phyloP scores from a whole-genome alignment of 75 land plant species.

The Selaginella tamariscina region DNA sequence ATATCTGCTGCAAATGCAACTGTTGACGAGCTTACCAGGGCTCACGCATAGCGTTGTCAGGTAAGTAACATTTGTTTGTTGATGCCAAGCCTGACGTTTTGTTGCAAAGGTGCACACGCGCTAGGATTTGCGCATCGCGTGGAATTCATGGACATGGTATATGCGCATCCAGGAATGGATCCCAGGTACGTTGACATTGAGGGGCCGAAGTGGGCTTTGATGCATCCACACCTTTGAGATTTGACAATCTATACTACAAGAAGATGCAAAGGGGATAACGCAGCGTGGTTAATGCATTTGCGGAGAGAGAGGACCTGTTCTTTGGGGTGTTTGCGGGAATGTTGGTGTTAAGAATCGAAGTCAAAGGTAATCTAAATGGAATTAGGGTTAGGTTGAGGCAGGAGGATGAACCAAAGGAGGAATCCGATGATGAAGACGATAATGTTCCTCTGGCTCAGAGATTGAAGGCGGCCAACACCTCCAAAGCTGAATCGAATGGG shows the following conservation, averaged over 20 bases:
- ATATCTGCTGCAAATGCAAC: not conserved
- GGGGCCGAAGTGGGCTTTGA: not conserved
- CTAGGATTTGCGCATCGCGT: not conserved
- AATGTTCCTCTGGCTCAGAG: too few relatives aligned
- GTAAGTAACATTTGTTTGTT: not conserved
- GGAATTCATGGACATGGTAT: not conserved
- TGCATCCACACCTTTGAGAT: not conserved
- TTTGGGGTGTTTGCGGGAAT: not conserved
- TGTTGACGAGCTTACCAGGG: not conserved
- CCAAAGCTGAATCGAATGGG: not conserved
- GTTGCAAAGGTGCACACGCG: not conserved
- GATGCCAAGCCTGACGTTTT: not conserved
- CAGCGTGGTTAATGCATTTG: not conserved
- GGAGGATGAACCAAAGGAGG: too few relatives aligned
- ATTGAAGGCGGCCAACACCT: not conserved
- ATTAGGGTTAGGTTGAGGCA: too few relatives aligned
- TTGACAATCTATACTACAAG: not conserved
- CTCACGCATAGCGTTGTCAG: not conserved
- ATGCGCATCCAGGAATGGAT: not conserved
- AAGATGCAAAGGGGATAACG: not conserved
- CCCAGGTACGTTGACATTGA: not conserved
- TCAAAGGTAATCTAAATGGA: too few relatives aligned
- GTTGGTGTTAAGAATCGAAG: not conserved
- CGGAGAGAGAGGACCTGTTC: not conserved
- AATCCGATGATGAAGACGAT: too few relatives aligned